A percentile compares a stretch with the other conserved stretches of the same genome.
phyloP scores from a whole-genome alignment of 805 yeast genomes.

The Brettanomyces bruxellensis region DNA sequence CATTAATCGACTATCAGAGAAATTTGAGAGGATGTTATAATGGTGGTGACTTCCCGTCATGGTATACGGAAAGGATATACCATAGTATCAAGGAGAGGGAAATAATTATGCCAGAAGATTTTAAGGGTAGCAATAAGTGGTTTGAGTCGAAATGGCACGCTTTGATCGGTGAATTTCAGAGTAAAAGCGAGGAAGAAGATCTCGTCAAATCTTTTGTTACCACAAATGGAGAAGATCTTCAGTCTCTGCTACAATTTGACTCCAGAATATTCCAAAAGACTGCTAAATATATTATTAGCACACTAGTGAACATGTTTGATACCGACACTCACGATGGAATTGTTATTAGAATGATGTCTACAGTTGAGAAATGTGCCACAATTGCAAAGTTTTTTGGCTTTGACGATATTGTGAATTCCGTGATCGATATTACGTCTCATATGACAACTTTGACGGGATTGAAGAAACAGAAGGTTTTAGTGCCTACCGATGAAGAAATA shows the following conservation, averaged over 20 bases:
- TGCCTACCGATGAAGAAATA: constrained; percentile 28
- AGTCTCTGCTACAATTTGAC: constrained; percentile 48
- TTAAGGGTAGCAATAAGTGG: constrained; percentile 85
- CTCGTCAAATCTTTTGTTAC: constrained; percentile 7
- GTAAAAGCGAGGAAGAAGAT: constrained; percentile 11
- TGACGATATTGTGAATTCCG: constrained; percentile 48
- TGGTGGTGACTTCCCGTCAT: constrained; percentile 67
- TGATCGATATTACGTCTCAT: constrained; percentile 58
- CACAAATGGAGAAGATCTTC: constrained; percentile 10
- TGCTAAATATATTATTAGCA: constrained; percentile 57
- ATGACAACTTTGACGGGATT: constrained; percentile 55
- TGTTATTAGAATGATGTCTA: constrained; percentile 77
- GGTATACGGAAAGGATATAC: constrained; percentile 79
- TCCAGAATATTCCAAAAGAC: constrained; percentile 56
- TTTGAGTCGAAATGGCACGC: constrained; percentile 84
- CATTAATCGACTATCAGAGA: constrained; percentile 66
- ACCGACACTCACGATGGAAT: constrained; percentile 89
- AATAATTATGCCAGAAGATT: constrained; percentile 97
- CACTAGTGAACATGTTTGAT: constrained; percentile 70
- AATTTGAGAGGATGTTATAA: constrained; percentile 77
- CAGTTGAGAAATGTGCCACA: constrained; percentile 75
- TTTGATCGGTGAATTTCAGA: constrained; percentile 42
- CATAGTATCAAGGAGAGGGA: constrained; percentile 75
- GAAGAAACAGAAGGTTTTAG: constrained; percentile 21
- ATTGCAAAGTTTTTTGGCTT: constrained; percentile 62